These are phyloP conservation scores for Pseudogymnoascus sp. DNA, from an alignment of 2,329 filamentous ascomycete genomes.

Conservation along the genomic window DNA sequence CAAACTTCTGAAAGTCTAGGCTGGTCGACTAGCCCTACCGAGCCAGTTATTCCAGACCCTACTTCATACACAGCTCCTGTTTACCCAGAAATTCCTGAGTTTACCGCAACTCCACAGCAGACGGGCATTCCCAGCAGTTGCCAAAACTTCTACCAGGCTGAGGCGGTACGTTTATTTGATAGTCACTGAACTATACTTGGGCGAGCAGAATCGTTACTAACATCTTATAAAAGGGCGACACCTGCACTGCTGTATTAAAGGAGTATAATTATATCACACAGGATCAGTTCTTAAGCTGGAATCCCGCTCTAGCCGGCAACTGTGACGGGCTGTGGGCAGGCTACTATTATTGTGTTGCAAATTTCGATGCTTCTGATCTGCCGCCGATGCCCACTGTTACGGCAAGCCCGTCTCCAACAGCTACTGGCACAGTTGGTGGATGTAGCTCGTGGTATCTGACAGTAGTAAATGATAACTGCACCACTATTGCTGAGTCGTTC, in stretches of 20 bases:
- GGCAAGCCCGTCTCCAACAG: not conserved
- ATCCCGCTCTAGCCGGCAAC: conserved; percentile 21
- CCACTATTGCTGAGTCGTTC: not conserved
- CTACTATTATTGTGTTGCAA: conserved; percentile 22
- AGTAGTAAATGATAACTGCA: no score
- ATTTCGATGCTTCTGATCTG: not conserved
- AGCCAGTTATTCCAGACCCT: not conserved
- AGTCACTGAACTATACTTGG: no score
- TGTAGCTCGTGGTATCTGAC: not conserved
- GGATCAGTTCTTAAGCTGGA: conserved; percentile 20
- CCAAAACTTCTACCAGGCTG: not conserved
- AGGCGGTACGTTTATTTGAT: not conserved
- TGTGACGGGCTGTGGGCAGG: conserved; percentile 22
- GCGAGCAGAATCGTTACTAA: no score
- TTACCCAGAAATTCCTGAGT: not conserved
- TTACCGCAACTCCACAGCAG: not conserved
- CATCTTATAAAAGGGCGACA: no score
- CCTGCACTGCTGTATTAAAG: no score
- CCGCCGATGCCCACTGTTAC: not conserved
- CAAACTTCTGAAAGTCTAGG: not conserved
- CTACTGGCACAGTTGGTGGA: not conserved
- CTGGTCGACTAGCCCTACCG: not conserved
- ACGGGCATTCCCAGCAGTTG: not conserved
- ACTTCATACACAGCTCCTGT: not conserved
- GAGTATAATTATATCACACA: not conserved